Base-by-base conservation (phyloP, 2,329 filamentous ascomycete species). In the Calonectria montana region DNA sequence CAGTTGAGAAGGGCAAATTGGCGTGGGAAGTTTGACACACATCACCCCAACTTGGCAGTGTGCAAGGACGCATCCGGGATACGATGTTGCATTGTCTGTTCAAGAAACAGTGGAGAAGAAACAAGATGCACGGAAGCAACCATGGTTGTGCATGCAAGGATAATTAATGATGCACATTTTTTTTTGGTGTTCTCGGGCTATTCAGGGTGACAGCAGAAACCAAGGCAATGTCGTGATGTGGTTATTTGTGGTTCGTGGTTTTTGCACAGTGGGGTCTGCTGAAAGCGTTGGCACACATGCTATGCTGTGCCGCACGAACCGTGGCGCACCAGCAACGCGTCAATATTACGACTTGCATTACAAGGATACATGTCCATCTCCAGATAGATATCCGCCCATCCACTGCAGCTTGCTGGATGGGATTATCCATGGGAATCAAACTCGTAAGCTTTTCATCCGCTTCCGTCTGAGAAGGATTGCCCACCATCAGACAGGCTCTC, bases 171-270 rank as follows among this genome's bases (percentile, higher is more conserved):
- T 37, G n/a, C 53, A 18, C 31, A 35, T 35, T 35, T 35, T 35
- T 35, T 12, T 35, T n/a, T n/a, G n/a, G n/a, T n/a, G n/a, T n/a
- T 29, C 18, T 25, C 4, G 41, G 8, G 35, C 43, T 23, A 35
- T 55, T 21, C 9, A 61, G 45, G 25, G 64, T 67, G 47, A 57
- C 47, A 64, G 66, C 57, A 71, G 62, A 50, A 67, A 39, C 57
- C 45, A 67, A 63, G 23, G 29, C 48, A 63, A 67, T 71, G 57
- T 59, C 69, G 64, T 67, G 69, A 67, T 67, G 59, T 61, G 67
- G 62, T 50, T 48, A 37, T 16, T 65, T 69, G 57, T 67, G 64
- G 63, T 57, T 70, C 64, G 45, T 29, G 37, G 65, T 45, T 45
- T 45, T 39, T 35, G 27, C n/a, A 41, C 43, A 35, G 55, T 65